A percentile compares a stretch with the other conserved stretches of the same genome.
Conservation (phyloP, 2,329 filamentous ascomycete genomes). For the Ceratocystis cacaofunesta region DNA sequence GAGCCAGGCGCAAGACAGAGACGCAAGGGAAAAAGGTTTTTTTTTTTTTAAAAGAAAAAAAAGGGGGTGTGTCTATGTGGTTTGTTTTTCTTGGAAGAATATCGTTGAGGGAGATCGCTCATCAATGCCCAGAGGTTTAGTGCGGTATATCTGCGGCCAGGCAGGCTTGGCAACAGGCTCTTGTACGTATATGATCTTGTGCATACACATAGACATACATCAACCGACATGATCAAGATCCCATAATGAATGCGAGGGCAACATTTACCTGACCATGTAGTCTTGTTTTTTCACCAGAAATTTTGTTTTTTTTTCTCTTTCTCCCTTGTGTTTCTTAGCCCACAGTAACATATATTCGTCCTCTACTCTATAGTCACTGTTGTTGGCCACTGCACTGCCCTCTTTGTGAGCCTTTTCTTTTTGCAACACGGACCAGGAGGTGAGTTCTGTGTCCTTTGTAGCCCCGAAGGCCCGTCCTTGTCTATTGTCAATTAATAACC, state of each 20-base stretch:
- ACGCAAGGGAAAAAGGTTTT: neutral
- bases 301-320: neutral
- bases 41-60: neutral
- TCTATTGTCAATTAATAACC: neutral
- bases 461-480: neutral
- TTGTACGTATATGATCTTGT: neutral
- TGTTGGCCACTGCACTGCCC: constrained; percentile 5
- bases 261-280: neutral
- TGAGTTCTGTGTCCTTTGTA: neutral
- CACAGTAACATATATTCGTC: neutral
- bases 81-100: neutral
- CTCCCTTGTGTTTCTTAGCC: neutral
- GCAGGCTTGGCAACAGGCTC: neutral
- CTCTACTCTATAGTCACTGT: neutral
- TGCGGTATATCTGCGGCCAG: neutral
- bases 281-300: no score
- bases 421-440: neutral
- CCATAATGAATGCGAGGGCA: neutral
- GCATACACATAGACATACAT: neutral
- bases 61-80: neutral
- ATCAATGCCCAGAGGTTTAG: neutral
- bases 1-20: neutral
- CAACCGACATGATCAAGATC: neutral
- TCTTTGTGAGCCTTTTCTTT: neutral
- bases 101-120: neutral